Evolutionary conservation across 176 grass and related monocot species (phyloP), one percentile per base, ranked within the genome.

Genomic region (Triticum turgidum): DNA sequence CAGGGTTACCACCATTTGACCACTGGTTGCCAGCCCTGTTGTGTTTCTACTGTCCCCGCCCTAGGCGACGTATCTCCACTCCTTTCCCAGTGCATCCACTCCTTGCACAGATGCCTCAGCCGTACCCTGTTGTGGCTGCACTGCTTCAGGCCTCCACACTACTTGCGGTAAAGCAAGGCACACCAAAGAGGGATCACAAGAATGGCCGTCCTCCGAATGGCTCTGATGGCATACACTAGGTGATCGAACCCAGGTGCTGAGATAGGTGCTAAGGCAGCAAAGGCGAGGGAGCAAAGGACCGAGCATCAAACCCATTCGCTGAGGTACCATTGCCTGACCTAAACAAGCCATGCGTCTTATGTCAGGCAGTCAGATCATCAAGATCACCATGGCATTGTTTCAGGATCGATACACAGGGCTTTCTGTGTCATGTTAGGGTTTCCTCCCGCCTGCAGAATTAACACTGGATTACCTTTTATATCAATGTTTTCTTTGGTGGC

Each of bases 141-240:
- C 68, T 11, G 9, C 18, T 38, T 71, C 9, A 71, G 20, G 20
- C 37, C 69, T 72, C 35, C 69, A 71, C 35, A 72, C 21, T 72
- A 22, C 68, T 42, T 42, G 37, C 41, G 69, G 69, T 72, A 72
- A 41, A 72, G 21, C 37, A 72, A 72, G 37, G 68, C 68, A 71
- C 34, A 71, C 11, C 9, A 3, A 22, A 72, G 69, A 72, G 4
- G 20, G 69, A 22, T 72, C 35, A 38, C 69, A 41, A 72, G 69
- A 72, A 38, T 69, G 14, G 65, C n/a, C 35, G 20, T 42, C 69
- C 68, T 11, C 68, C 18, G 68, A 70, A 70, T 34, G 34, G 21
- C 69, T 72, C 35, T 72, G 37, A 20, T 69, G 35, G 11, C 34
- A 72, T 72, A 41, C 69, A 72, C 69, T 72, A 72, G 69, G 69